Base-by-base conservation (phyloP, 208 protist genomes). In the Crithidia fasciculata region DNA sequence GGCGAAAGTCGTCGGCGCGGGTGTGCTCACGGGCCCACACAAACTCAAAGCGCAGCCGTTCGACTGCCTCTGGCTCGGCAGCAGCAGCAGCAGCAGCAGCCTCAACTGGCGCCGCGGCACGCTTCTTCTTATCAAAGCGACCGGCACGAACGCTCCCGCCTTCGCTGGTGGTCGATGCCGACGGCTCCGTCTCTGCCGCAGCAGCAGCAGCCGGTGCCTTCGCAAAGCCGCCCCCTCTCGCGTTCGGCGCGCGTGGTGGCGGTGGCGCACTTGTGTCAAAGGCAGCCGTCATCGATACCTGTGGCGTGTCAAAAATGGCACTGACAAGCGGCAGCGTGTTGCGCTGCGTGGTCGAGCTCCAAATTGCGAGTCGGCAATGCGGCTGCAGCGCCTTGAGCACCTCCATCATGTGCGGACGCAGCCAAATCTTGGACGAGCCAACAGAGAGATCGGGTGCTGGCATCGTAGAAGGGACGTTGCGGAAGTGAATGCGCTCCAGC, bases 11-110 rank as follows among this genome's bases (percentile, higher is more conserved):
- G 69, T 96, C 92, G 10, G 81, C 80, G 18, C 58, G 62, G 8
- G 92, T 96, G 82, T 96, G 92, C 82, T 96, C 89, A 39, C 92
- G 85, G 2, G 88, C 83, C 90, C 92, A 96, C 8, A 95, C 81
- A 80, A 96, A 96, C 70, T 88, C 78, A 74, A 96, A 93, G 58
- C 64, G 74, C 28, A 28, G 28, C 28, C 28, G 28, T 28, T 53
- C 56, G 18, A 9, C 53, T 16, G 13, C 12, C 19, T 43, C 8
- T 8, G 9, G 37, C 3, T 45, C 13, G n/a, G n/a, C n/a, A n/a
- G n/a, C n/a, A 18, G 28, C 19, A 8, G 45, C 16, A 45, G 66
- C 50, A 16, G 50, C 65, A 13, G 50, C 50, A 16, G 45, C 56
- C 40, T 9, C 62, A 2, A n/a, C 12, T 41, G n/a, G 13, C 0